Conservation (phyloP, 495 filamentous ascomycete genomes). For the Endocarpon pusillum region DNA sequence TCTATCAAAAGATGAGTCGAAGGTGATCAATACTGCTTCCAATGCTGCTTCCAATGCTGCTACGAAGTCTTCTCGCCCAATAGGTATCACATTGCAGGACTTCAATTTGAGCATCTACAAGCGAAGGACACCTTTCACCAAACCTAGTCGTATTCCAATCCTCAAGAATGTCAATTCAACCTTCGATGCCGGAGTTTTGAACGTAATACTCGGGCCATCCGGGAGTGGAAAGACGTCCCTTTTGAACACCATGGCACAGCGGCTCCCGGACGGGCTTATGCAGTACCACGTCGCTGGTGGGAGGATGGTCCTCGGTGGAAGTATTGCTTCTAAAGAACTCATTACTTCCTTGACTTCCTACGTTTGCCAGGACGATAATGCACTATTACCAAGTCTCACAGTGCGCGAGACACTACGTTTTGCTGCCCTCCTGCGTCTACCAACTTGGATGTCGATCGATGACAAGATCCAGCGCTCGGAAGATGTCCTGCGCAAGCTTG, state of each 20-base stretch:
- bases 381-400: conserved; percentile 52
- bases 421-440: conserved; percentile 49
- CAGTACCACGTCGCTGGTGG: conserved; percentile 38
- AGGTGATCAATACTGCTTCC: too few species aligned
- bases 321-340: conserved; percentile 43
- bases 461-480: conserved; percentile 51
- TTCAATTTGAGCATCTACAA: conserved; percentile 48
- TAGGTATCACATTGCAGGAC: conserved; percentile 41
- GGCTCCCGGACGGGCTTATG: conserved; percentile 36
- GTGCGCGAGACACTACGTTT: conserved; percentile 56
- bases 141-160: too few species aligned
- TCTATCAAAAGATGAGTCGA: conserved; percentile 39
- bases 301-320: conserved; percentile 48
- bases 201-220: conserved; percentile 65
- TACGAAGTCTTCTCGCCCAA: conserved; percentile 31
- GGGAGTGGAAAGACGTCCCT: conserved; percentile 59
- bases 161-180: conserved; percentile 41
- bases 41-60: conserved; percentile 43
- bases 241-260: conserved; percentile 48
- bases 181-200: conserved; percentile 45
- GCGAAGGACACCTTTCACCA: conserved; percentile 25
- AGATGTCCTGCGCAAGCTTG: conserved; percentile 54
- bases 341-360: conserved; percentile 54
- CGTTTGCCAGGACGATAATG: conserved; percentile 62
- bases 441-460: conserved; percentile 42